Evolutionary conservation across 345 rosid genomes (phyloP).

Genomic region (Eucalyptus pauciflora): DNA sequence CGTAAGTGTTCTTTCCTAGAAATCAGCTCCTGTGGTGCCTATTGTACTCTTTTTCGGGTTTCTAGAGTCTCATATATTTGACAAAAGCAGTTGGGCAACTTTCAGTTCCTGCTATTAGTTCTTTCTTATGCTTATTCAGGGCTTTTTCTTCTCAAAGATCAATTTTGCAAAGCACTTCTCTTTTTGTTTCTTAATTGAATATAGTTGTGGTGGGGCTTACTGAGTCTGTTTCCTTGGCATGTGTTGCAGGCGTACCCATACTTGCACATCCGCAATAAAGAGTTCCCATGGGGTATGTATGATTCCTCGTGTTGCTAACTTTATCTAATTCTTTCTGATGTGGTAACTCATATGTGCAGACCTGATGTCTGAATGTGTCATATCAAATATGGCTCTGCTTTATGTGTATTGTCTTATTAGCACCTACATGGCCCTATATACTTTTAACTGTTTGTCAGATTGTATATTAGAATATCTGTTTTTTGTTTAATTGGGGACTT

Average conservation of each 20-base stretch:
- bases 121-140: background rate
- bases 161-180: background rate
- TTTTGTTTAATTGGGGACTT: background rate
- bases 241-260: slow-evolving; percentile 59
- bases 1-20: slow-evolving; percentile 26
- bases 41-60: background rate
- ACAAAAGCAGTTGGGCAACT: background rate
- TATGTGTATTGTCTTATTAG: background rate
- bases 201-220: background rate
- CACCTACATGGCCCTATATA: background rate
- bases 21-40: background rate
- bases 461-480: background rate
- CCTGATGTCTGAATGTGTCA: background rate
- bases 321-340: background rate
- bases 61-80: background rate
- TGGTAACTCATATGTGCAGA: background rate
- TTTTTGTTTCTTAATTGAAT: background rate
- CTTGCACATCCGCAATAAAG: slow-evolving; percentile 96
- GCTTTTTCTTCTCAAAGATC: background rate
- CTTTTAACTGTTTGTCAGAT: background rate
- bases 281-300: slow-evolving; percentile 96
- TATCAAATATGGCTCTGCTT: background rate
- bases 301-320: background rate
- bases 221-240: background rate
- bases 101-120: background rate